These are phyloP conservation scores for Nigrospora oryzae DNA, from an alignment of 2,329 filamentous ascomycete genomes.

Conservation along the genomic window DNA sequence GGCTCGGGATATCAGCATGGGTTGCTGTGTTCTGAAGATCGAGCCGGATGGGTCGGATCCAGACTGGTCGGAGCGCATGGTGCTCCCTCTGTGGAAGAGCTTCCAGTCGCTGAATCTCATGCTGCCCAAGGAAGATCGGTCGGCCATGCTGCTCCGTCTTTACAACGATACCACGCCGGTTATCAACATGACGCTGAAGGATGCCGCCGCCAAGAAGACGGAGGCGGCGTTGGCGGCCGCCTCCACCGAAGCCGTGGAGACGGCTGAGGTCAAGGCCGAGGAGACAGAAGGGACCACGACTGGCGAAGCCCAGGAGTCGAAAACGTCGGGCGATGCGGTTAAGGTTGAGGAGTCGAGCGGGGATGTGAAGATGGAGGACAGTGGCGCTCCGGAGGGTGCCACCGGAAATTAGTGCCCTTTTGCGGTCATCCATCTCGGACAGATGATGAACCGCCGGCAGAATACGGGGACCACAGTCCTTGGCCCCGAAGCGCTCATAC, in stretches of 20 bases:
- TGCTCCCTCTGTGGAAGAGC: slow-evolving; percentile 89
- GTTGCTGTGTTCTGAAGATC: slow-evolving; percentile 82
- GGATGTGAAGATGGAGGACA: no score
- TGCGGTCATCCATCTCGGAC: no score
- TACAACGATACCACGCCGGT: slow-evolving; percentile 85
- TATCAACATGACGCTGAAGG: slow-evolving; percentile 57
- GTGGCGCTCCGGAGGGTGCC: no score
- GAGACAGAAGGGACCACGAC: not conserved
- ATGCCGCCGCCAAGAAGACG: slow-evolving; percentile 33
- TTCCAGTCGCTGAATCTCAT: slow-evolving; percentile 90
- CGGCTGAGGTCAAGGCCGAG: slow-evolving; percentile 7
- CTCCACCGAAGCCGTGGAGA: slow-evolving; percentile 13
- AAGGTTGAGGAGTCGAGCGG: not conserved
- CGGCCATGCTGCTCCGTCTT: slow-evolving; percentile 82
- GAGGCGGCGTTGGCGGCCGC: slow-evolving; percentile 26
- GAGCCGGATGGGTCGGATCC: slow-evolving; percentile 61
- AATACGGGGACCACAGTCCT: no score
- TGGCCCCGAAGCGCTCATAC: no score
- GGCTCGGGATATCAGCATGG: slow-evolving; percentile 73
- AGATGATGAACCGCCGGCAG: no score
- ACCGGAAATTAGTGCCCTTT: no score
- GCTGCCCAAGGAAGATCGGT: slow-evolving; percentile 94
- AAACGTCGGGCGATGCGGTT: slow-evolving; percentile 4
- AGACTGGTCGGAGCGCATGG: slow-evolving; percentile 66
- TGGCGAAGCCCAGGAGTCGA: slow-evolving; percentile 5